A percentile compares a stretch with the other conserved stretches of the same genome.
phyloP scores from a whole-genome alignment of 257 asterid species.

The Lantana camara region DNA sequence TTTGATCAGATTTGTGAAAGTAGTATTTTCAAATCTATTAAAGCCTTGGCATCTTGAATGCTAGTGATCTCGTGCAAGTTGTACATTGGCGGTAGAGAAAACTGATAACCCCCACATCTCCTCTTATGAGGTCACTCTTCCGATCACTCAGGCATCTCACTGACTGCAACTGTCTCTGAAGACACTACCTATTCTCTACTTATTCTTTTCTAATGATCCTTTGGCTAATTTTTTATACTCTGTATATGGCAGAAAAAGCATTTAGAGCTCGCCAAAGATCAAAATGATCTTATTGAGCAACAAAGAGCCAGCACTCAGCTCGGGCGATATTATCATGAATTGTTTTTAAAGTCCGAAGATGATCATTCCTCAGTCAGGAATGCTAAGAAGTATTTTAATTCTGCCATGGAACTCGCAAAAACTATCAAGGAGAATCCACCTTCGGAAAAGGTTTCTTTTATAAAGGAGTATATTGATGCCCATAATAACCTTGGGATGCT shows the following conservation, averaged over 20 bases:
- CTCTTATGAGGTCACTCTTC: neutral
- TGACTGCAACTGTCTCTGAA: neutral
- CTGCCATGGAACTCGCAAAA: constrained; percentile 69
- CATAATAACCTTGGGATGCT: constrained; percentile 96
- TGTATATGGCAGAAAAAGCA: constrained; percentile 68
- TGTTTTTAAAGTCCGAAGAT: constrained; percentile 72
- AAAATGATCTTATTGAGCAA: constrained; percentile 75
- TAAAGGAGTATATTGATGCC: constrained; percentile 88
- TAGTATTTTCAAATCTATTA: neutral
- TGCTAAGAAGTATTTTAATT: constrained; percentile 76
- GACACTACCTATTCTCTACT: neutral
- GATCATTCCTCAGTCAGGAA: constrained; percentile 70
- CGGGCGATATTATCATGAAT: constrained; percentile 92
- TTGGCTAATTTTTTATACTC: neutral
- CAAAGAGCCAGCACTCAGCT: constrained; percentile 98
- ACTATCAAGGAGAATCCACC: constrained; percentile 52
- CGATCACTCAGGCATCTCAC: neutral
- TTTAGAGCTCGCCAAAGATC: constrained; percentile 75
- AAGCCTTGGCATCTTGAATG: neutral
- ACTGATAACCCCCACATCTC: neutral
- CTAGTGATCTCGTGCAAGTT: neutral
- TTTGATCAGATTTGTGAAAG: neutral
- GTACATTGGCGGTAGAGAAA: neutral
- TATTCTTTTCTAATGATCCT: neutral
- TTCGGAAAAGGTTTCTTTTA: constrained; percentile 40